phyloP scores from a whole-genome alignment of 1,139 yeast genomes.

The Saccharomyces hybrid region DNA sequence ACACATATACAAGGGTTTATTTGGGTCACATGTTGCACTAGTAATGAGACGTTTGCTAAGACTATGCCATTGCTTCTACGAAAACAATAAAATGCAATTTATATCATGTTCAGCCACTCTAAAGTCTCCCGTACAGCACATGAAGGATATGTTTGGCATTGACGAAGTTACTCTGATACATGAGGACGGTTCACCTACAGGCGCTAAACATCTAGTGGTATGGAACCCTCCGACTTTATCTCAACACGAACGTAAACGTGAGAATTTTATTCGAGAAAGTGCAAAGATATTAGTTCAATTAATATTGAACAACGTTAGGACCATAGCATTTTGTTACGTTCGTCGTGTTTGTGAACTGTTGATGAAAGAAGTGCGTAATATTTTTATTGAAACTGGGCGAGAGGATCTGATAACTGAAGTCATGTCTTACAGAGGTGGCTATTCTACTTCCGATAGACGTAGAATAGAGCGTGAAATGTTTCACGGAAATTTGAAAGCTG shows the following conservation, averaged over 20 bases:
- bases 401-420: conserved; percentile 50
- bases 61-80: conserved; percentile 43
- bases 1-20: conserved; percentile 82
- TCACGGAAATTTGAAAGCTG: conserved; percentile 72
- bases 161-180: conserved; percentile 45
- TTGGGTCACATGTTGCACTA: conserved; percentile 86
- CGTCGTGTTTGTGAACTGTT: conserved; percentile 79
- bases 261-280: conserved; percentile 66
- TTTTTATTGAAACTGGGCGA: conserved; percentile 39
- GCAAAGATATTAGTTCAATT: conserved; percentile 64
- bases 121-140: conserved; percentile 60
- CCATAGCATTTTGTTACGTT: conserved; percentile 85
- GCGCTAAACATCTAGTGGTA: conserved; percentile 62
- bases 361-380: conserved; percentile 68
- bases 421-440: conserved; percentile 94
- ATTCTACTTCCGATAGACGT: conserved; percentile 76
- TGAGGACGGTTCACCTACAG: conserved; percentile 84
- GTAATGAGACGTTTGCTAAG: conserved; percentile 73
- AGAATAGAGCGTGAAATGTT: conserved; percentile 87
- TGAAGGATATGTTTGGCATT: conserved; percentile 66
- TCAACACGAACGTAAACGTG: conserved; percentile 39
- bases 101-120: conserved; percentile 94
- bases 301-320: conserved; percentile 56
- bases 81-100: conserved; percentile 48
- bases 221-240: conserved; percentile 67